Base-by-base conservation (phyloP, 805 yeast genomes). In the Wickerhamomyces strasburgensis region DNA sequence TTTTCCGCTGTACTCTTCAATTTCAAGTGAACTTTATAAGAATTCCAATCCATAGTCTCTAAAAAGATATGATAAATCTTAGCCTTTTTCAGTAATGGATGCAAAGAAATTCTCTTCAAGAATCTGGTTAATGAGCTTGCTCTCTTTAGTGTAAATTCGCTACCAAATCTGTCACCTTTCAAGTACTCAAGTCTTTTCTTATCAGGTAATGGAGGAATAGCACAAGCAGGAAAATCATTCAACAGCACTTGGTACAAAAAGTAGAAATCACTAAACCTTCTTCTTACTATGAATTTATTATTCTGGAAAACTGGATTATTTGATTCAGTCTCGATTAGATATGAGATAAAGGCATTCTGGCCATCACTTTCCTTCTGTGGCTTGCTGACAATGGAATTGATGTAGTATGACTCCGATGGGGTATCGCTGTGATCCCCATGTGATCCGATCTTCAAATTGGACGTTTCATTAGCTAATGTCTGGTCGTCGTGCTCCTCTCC, bases 161-260 rank as follows among this genome's bases (percentile, higher is more conserved):
- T 69, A 19, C 90, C 78, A 57, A 90, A 90, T 27, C 98, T 70
- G 51, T 90, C 97, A 9, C 98, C 98, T 27, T 94, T 88, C 35
- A 90, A 71, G 60, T 93, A 90, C 57, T 90, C 96, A 49, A 90
- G 68, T 42, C 95, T 75, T 64, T 84, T 85, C 59, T 88, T 89
- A 44, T 90, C 94, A 0, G 98, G 98, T 37, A 90, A 68, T 11
- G 98, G 97, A 1, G 98, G 98, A 0, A 90, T 76, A 11, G 93
- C 75, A 42, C 85, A 70, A 4, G 93, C 84, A 0, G 97, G 96
- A 56, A 68, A 84, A 55, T 89, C 96, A 47, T 77, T 80, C 34
- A 70, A 58, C 37, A 90, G 65, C 39, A 86, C 79, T 43, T 81
- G 84, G 59, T 81, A 84, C 16, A 90, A 68, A 47, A 81, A 77